These are phyloP conservation scores for Musa schizocarpa DNA, from an alignment of 176 grass and related monocot species.

Conservation along the genomic window DNA sequence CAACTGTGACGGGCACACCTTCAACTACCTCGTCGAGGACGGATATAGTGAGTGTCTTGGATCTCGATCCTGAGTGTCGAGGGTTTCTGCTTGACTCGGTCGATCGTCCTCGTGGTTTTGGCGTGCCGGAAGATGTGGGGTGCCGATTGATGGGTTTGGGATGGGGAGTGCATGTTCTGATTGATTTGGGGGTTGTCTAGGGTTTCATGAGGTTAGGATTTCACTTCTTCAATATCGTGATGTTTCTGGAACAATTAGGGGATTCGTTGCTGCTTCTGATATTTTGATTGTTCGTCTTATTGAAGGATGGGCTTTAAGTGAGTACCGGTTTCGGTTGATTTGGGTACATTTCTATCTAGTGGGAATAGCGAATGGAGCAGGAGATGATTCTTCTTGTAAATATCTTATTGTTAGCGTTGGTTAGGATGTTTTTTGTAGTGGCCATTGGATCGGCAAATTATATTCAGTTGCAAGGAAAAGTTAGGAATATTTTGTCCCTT, in stretches of 20 bases:
- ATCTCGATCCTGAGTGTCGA: background rate
- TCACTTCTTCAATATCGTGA: background rate
- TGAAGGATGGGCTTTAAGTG: background rate
- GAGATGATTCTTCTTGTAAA: background rate
- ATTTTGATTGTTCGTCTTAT: background rate
- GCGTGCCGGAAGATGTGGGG: background rate
- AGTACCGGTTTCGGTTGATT: no score
- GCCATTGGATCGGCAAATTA: no score
- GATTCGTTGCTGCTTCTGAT: background rate
- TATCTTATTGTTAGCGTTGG: no score
- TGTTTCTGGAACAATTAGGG: background rate
- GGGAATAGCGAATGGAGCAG: background rate
- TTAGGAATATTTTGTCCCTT: background rate
- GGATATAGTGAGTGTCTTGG: slow-evolving; percentile 43
- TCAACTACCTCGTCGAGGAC: slow-evolving; percentile 75
- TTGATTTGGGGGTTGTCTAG: background rate
- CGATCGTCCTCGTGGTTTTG: background rate
- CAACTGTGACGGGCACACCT: slow-evolving; percentile 70
- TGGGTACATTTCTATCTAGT: background rate
- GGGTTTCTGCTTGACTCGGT: background rate
- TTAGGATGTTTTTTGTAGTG: no score
- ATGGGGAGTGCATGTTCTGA: background rate
- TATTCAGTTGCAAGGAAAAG: no score
- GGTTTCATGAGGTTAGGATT: background rate
- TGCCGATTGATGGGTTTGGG: background rate